These are phyloP conservation scores for Myrmaecium sp. DNA, from an alignment of 2,329 filamentous ascomycete species.

Conservation along the genomic window DNA sequence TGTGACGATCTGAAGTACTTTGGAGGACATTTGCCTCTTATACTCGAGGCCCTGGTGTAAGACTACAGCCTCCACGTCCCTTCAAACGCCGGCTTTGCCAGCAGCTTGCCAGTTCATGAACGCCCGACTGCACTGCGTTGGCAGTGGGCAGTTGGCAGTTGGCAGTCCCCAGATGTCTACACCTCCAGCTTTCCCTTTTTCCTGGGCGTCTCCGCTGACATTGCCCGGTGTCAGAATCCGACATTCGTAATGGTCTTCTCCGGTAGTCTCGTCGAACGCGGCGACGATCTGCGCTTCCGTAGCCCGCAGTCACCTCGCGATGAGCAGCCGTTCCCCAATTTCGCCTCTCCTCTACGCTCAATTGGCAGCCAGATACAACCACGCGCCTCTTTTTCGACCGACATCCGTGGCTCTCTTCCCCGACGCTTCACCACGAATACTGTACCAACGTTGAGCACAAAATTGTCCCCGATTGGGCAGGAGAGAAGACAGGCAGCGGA, in stretches of 20 bases:
- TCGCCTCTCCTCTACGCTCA: constrained; percentile 51
- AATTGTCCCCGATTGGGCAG: constrained; percentile 42
- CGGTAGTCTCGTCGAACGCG: constrained; percentile 44
- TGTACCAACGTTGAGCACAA: constrained; percentile 61
- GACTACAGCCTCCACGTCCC: too few relatives aligned
- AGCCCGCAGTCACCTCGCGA: constrained; percentile 61
- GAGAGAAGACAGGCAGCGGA: constrained; percentile 37
- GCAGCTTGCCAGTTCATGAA: too few relatives aligned
- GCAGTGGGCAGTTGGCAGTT: too few relatives aligned
- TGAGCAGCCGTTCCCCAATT: constrained; percentile 57
- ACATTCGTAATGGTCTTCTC: constrained; percentile 60
- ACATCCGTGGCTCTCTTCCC: constrained; percentile 62
- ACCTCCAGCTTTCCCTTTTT: constrained; percentile 84
- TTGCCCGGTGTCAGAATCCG: too few relatives aligned
- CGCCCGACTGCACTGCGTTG: too few relatives aligned
- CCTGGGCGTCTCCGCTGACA: constrained; percentile 58
- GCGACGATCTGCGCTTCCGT: constrained; percentile 68
- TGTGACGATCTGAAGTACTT: too few relatives aligned
- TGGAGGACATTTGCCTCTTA: too few relatives aligned
- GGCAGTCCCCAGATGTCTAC: constrained; percentile 88
- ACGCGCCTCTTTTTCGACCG: constrained; percentile 40
- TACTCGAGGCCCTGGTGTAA: too few relatives aligned
- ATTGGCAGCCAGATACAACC: constrained; percentile 45
- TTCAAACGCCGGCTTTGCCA: too few relatives aligned
- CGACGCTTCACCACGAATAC: constrained; percentile 84